Conservation (phyloP, 2,329 filamentous ascomycete species). For the Arthrobotrys megalospora region DNA sequence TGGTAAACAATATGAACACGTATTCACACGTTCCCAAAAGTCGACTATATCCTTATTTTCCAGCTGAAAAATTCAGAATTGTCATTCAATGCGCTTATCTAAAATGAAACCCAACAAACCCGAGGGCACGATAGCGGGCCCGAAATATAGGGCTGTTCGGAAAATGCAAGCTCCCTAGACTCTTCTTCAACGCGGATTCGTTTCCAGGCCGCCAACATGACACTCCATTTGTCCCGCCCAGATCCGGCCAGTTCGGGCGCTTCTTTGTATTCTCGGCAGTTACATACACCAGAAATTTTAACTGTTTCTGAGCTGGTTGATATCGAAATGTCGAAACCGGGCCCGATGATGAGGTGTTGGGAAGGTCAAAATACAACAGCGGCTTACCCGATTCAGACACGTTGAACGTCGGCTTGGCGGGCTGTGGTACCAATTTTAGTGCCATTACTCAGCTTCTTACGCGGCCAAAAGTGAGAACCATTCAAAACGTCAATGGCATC, state of each 20-base stretch:
- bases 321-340: not conserved
- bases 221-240: not conserved
- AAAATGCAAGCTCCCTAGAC: not conserved
- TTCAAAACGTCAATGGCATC: constrained; percentile 19
- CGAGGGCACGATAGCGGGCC: constrained; percentile 10
- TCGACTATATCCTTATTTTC: constrained; percentile 8
- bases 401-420: constrained; percentile 18
- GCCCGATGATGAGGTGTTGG: constrained; percentile 23
- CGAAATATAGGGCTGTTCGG: constrained; percentile 32
- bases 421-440: constrained; percentile 37
- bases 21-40: constrained; percentile 7
- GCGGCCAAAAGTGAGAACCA: constrained; percentile 20
- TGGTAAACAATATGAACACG: constrained; percentile 13
- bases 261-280: not conserved
- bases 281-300: not conserved
- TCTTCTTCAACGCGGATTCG: not conserved
- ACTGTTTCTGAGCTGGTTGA: not conserved
- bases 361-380: constrained; percentile 33
- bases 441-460: constrained; percentile 54
- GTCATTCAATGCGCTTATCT: not conserved
- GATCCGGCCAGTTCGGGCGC: not conserved
- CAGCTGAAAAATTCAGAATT: not conserved
- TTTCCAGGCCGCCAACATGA: constrained; percentile 1
- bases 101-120: not conserved
- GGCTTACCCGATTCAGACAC: constrained; percentile 2